phyloP scores from a whole-genome alignment of 192 early-diverging fungal genomes.

The Podila verticillata region DNA sequence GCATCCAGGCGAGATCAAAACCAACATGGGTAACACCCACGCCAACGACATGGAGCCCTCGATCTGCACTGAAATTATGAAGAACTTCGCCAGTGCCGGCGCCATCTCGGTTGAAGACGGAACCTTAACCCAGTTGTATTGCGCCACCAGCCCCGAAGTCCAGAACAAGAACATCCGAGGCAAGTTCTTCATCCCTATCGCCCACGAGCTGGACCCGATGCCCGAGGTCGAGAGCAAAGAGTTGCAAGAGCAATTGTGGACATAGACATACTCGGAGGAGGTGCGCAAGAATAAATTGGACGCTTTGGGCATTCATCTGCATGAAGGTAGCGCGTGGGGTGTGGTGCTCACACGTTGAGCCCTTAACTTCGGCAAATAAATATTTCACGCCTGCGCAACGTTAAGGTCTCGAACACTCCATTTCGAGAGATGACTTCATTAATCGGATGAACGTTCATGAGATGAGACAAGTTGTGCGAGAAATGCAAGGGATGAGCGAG shows the following conservation, averaged over 20 bases:
- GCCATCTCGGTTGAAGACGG: constrained; percentile 26
- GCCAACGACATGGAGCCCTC: background rate
- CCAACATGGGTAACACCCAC: constrained; percentile 2
- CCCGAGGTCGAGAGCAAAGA: background rate
- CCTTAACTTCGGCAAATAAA: too few species aligned
- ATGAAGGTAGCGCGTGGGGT: too few species aligned
- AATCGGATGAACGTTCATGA: too few species aligned
- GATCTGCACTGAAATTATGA: too few species aligned
- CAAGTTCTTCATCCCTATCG: constrained; percentile 11
- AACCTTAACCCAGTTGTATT: constrained; percentile 55
- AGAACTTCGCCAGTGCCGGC: background rate
- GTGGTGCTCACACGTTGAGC: too few species aligned
- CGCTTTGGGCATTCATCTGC: too few species aligned
- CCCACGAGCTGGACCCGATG: background rate
- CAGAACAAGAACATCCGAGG: constrained; percentile 41
- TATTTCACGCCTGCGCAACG: too few species aligned
- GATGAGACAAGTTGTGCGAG: too few species aligned
- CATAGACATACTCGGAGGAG: constrained; percentile 18
- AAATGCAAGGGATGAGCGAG: too few species aligned
- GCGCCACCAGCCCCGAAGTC: constrained; percentile 58
- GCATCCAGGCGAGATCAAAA: constrained; percentile 53
- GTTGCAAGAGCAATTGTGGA: constrained; percentile 13
- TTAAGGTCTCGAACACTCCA: too few species aligned
- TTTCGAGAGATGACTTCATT: too few species aligned
- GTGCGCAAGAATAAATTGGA: background rate